phyloP scores from a whole-genome alignment of 106 monocot genomes.

The Chionographis japonica region DNA sequence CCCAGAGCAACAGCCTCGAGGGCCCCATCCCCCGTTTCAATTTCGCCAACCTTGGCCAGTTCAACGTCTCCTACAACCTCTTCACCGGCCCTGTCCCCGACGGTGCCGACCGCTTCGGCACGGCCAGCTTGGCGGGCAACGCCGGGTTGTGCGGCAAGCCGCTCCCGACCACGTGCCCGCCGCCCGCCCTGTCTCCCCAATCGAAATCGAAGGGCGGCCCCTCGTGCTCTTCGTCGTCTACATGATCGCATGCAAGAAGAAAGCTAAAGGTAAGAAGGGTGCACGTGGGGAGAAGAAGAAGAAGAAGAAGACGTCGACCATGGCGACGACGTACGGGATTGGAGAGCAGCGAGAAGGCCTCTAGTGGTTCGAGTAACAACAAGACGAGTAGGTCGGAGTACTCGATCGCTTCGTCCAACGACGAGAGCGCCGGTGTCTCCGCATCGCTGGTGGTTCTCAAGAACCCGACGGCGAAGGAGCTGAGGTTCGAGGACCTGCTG shows the following conservation, averaged over 20 bases:
- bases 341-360: neutral
- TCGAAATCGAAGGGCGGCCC: neutral
- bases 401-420: conserved; percentile 6
- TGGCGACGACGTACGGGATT: too few relatives aligned
- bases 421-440: neutral
- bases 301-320: too few relatives aligned
- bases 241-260: conserved; percentile 10
- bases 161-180: conserved; percentile 6
- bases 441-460: conserved; percentile 26
- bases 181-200: neutral
- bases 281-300: neutral
- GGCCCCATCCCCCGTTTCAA: conserved; percentile 27
- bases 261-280: neutral
- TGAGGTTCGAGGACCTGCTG: conserved; percentile 46
- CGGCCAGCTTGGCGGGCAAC: conserved; percentile 16
- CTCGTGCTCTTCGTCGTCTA: conserved; percentile 15
- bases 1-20: conserved; percentile 17
- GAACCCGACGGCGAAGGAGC: conserved; percentile 2
- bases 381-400: conserved; percentile 13
- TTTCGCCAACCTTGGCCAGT: conserved; percentile 8
- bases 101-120: conserved; percentile 2
- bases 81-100: conserved; percentile 23
- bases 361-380: neutral
- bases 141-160: conserved; percentile 30
- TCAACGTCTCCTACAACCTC: conserved; percentile 35